phyloP scores from a whole-genome alignment of 2,329 filamentous ascomycete genomes.

The Talaromyces atroroseus region DNA sequence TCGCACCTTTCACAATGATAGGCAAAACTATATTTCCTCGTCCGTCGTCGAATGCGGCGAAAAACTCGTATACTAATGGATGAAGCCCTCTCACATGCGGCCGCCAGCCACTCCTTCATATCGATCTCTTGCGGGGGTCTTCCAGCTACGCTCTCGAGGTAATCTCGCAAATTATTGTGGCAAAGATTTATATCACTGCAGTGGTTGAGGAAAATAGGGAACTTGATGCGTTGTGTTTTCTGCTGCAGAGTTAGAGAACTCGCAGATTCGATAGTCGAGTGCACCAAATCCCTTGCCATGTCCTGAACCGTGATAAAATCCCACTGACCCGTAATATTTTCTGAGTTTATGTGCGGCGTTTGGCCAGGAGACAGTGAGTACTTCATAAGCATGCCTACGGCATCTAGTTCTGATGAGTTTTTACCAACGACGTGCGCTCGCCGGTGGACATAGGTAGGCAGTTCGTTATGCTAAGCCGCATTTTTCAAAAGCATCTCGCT shows the following conservation, averaged over 20 bases:
- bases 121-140: neutral
- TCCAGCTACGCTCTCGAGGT: neutral
- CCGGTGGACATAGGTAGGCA: neutral
- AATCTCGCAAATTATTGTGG: neutral
- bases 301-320: slow-evolving; percentile 4
- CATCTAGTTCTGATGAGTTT: neutral
- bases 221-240: neutral
- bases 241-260: too few species aligned
- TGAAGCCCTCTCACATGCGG: neutral
- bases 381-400: slow-evolving; percentile 1
- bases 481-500: slow-evolving; percentile 35
- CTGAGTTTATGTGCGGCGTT: neutral
- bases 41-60: neutral
- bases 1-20: slow-evolving; percentile 23
- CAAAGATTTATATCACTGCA: neutral
- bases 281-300: neutral
- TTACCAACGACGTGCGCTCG: slow-evolving; percentile 1
- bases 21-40: neutral
- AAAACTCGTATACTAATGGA: neutral
- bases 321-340: neutral
- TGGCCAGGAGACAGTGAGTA: neutral
- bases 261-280: neutral
- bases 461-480: neutral
- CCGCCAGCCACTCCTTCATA: neutral
- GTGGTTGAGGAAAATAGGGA: neutral